Base-by-base conservation (phyloP, 2,329 filamentous ascomycete species). In the Fusarium circinatum region DNA sequence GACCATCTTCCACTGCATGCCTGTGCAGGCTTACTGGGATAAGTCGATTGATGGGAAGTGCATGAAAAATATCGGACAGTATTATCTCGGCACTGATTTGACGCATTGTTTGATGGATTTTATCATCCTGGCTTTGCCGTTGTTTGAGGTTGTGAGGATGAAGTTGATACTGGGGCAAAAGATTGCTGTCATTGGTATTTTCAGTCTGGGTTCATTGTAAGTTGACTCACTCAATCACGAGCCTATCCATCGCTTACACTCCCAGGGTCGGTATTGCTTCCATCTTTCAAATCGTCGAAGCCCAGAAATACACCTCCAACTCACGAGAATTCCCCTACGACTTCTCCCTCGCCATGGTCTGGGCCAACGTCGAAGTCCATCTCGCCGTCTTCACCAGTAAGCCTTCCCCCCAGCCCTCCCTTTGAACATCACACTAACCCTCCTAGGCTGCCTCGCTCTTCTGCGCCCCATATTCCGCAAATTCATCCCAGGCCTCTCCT, bases 391-490 rank as follows among this genome's bases (percentile, higher is more conserved):
- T 73, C 26, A 71, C 54, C 8, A 73, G 71, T 73, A 68, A 7
- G 48, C 51, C 20, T 3, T 3, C 30, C 3, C 14, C 9, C n/a
- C 5, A 3, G 5, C 2, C 1, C 26, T 3, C 8, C 6, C 18
- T 5, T 2, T n/a, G 2, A 49, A 22, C 17, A 34, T 24, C 10
- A 14, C 32, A 28, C 48, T 73, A 24, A 73, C 48, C 12, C 18
- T 1, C 14, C 3, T 15, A 62, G 71, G 71, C 22, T 70, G 70
- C 17, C 61, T 73, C 12, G 66, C 62, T 38, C 66, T 73, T 10
- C 71, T 73, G 10, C 66, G 70, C 10, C 71, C 71, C 3, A 73
- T 73, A 6, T 74, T 73, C 30, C 71, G 71, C 57, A 73, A 74
- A 36, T 59, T 74, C 24, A 71, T 73, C 18, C 71, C 70, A 12